Evolutionary conservation across 2,329 filamentous ascomycete genomes (phyloP).

Genomic region (Diplodia seriata): DNA sequence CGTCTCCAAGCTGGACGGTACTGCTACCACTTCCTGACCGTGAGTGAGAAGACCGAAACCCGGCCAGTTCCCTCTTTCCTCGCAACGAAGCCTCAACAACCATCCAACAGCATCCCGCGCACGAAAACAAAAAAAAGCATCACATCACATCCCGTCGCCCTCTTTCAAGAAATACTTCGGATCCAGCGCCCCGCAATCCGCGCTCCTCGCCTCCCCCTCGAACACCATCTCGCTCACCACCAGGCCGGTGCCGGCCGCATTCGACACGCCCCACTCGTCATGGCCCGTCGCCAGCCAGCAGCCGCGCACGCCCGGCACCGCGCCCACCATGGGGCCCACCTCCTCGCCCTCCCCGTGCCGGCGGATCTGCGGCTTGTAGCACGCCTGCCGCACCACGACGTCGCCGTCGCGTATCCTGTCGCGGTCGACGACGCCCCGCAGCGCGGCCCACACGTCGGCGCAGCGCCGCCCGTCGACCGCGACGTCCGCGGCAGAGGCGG

Average conservation of each 20-base stretch:
- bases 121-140: background rate
- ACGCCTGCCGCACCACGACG: conserved; percentile 8
- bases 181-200: conserved; percentile 20
- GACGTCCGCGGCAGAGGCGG: background rate
- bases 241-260: conserved; percentile 28
- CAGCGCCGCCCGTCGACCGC: too few species aligned
- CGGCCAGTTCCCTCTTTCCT: background rate
- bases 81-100: background rate
- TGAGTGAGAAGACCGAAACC: too few species aligned
- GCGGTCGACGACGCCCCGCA: conserved; percentile 5
- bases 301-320: background rate
- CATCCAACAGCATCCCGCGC: background rate
- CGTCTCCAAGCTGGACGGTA: background rate
- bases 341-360: conserved; percentile 26
- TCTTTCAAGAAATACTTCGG: conserved; percentile 7
- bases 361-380: conserved; percentile 25
- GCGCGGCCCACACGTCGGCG: too few species aligned
- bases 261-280: conserved; percentile 30
- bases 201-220: conserved; percentile 25
- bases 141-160: background rate
- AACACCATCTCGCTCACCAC: conserved; percentile 31
- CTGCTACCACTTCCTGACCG: background rate
- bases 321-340: conserved; percentile 15
- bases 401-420: background rate
- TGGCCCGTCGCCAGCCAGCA: conserved; percentile 29